phyloP scores from a whole-genome alignment of 2,329 filamentous ascomycete genomes.

The Drechslerella coelobrocha region DNA sequence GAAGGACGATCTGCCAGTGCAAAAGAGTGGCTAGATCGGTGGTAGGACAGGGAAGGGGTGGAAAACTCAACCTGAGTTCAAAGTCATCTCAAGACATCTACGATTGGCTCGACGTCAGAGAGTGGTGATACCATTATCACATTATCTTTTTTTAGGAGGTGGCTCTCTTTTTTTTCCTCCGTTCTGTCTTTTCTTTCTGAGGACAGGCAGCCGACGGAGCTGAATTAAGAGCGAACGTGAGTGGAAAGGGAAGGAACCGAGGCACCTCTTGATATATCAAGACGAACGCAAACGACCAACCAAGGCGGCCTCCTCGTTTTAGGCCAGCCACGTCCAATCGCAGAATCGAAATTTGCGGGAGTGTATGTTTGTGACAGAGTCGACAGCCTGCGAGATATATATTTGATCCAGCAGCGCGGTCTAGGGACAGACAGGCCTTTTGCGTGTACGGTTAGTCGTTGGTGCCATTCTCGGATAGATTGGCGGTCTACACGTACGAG shows the following conservation, averaged over 20 bases:
- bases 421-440: not conserved
- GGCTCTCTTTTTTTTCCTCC: too few relatives aligned
- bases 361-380: not conserved
- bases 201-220: too few relatives aligned
- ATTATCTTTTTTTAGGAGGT: too few relatives aligned
- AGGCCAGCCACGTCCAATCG: not conserved
- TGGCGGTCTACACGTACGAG: not conserved
- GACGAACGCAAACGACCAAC: conserved; percentile 1
- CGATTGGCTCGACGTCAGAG: too few relatives aligned
- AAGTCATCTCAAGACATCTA: too few relatives aligned
- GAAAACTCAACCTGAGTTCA: too few relatives aligned
- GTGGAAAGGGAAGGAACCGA: conserved; percentile 8
- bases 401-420: not conserved
- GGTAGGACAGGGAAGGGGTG: too few relatives aligned
- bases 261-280: not conserved
- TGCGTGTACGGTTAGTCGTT: not conserved
- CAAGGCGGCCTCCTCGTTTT: not conserved
- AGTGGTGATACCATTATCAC: too few relatives aligned
- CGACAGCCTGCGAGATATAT: not conserved
- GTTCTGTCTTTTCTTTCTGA: too few relatives aligned
- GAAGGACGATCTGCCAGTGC: not conserved
- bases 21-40: not conserved
- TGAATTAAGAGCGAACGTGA: too few relatives aligned
- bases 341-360: not conserved
- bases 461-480: conserved; percentile 1